These are phyloP conservation scores for Gentiana straminea DNA, from an alignment of 257 asterid genomes.

Conservation along the genomic window DNA sequence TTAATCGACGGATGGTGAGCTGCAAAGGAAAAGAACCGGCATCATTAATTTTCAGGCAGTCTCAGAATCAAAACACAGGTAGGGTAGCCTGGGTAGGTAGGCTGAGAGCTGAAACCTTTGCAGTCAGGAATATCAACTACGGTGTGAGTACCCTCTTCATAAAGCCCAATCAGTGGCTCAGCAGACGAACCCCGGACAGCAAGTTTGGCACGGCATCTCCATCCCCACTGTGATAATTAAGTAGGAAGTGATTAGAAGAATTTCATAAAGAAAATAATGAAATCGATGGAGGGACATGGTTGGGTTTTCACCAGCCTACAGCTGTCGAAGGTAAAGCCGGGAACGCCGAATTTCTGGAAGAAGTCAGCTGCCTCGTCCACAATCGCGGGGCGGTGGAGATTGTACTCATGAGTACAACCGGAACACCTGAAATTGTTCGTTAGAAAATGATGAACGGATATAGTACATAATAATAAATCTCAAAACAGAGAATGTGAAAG, in stretches of 20 bases:
- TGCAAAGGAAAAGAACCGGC: slow-evolving; percentile 16
- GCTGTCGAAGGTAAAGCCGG: slow-evolving; percentile 63
- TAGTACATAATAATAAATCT: background rate
- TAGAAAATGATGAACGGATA: background rate
- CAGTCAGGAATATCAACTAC: slow-evolving; percentile 86
- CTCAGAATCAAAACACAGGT: background rate
- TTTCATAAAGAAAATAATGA: background rate
- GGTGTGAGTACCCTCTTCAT: slow-evolving; percentile 79
- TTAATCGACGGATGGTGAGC: slow-evolving; percentile 96
- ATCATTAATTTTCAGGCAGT: slow-evolving; percentile 1
- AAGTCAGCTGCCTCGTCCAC: slow-evolving; percentile 49
- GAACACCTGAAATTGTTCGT: slow-evolving; percentile 52
- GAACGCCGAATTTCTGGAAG: slow-evolving; percentile 49
- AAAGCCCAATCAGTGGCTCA: slow-evolving; percentile 80
- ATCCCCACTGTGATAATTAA: slow-evolving; percentile 57
- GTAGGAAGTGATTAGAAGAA: no score
- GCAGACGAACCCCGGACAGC: slow-evolving; percentile 67
- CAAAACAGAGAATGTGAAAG: background rate
- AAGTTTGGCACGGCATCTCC: slow-evolving; percentile 97
- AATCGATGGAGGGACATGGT: background rate
- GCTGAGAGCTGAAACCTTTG: slow-evolving; percentile 32
- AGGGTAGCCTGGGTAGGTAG: background rate
- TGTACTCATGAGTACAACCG: slow-evolving; percentile 80
- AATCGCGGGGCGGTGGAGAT: slow-evolving; percentile 64
- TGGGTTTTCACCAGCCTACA: slow-evolving; percentile 58